These are phyloP conservation scores for Tetrahymena malaccensis DNA, from an alignment of 73 alveolate genomes.

Conservation along the genomic window DNA sequence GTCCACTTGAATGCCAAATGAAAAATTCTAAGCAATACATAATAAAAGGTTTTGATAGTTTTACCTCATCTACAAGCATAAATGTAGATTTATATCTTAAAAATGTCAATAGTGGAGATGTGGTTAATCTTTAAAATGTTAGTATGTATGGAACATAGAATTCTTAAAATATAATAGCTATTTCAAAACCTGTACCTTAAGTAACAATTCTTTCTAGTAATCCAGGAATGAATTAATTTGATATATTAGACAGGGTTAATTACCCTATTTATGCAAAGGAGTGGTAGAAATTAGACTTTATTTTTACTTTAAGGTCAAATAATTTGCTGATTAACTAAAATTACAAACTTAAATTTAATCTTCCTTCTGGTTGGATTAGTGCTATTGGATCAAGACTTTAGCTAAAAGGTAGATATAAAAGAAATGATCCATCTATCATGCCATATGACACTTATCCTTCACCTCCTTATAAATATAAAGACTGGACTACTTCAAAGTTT, in stretches of 20 bases:
- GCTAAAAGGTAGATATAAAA: not conserved
- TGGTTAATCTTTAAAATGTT: not conserved
- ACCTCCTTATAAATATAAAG: not conserved
- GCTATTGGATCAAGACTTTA: not conserved
- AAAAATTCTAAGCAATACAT: not conserved
- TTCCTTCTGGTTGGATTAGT: not conserved
- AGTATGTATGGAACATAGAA: not conserved
- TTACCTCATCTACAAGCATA: not conserved
- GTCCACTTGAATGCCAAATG: not conserved
- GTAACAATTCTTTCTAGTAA: not conserved
- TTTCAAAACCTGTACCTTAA: not conserved
- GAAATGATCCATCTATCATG: not conserved
- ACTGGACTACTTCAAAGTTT: not conserved
- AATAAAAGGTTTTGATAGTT: not conserved
- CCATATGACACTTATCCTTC: not conserved
- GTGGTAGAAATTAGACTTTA: not conserved
- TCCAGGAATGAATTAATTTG: not conserved
- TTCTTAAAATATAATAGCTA: not conserved
- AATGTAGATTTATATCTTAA: not conserved
- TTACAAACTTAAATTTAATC: not conserved
- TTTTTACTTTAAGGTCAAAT: not conserved
- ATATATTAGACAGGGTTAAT: not conserved
- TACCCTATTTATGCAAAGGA: not conserved
- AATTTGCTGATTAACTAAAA: not conserved
- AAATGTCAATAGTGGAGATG: not conserved